phyloP scores from a whole-genome alignment of 2,329 filamentous ascomycete species.

The Fusarium euwallaceae region DNA sequence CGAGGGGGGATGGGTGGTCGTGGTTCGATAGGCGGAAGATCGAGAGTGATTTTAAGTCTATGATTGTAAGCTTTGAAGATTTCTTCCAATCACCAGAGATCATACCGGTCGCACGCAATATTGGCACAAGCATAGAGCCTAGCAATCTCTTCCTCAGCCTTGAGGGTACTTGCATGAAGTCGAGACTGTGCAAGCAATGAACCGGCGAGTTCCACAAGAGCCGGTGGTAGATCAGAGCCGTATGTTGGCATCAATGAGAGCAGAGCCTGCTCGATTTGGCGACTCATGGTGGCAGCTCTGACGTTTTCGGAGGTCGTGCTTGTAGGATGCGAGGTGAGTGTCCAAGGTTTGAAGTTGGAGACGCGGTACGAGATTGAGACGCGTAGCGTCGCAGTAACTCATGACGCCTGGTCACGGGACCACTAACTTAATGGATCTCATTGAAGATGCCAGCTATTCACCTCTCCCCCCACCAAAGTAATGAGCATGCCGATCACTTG shows the following conservation, averaged over 20 bases:
- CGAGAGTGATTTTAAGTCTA: conserved; percentile 80
- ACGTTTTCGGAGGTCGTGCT: neutral
- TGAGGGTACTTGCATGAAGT: conserved; percentile 80
- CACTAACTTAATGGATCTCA: neutral
- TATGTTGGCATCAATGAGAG: conserved; percentile 81
- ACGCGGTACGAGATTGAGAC: conserved; percentile 23
- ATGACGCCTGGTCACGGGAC: conserved; percentile 39
- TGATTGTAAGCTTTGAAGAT: neutral
- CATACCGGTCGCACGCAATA: conserved; percentile 87
- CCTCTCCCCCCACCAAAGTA: conserved; percentile 13
- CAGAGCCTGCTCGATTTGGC: conserved; percentile 79
- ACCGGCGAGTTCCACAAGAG: conserved; percentile 78
- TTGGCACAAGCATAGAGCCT: conserved; percentile 87
- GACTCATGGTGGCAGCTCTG: conserved; percentile 70
- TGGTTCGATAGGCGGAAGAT: conserved; percentile 81
- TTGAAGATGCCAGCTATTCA: conserved; percentile 11
- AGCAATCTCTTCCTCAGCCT: conserved; percentile 89
- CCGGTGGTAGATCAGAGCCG: conserved; percentile 73
- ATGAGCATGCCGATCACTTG: conserved; percentile 24
- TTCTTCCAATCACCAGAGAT: neutral
- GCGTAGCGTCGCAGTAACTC: conserved; percentile 16
- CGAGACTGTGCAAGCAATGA: conserved; percentile 86
- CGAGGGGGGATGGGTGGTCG: conserved; percentile 83
- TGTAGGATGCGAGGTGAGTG: neutral
- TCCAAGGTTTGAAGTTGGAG: conserved; percentile 15